Conservation (phyloP, 305 asterid genomes). For the Galium porrigens region DNA sequence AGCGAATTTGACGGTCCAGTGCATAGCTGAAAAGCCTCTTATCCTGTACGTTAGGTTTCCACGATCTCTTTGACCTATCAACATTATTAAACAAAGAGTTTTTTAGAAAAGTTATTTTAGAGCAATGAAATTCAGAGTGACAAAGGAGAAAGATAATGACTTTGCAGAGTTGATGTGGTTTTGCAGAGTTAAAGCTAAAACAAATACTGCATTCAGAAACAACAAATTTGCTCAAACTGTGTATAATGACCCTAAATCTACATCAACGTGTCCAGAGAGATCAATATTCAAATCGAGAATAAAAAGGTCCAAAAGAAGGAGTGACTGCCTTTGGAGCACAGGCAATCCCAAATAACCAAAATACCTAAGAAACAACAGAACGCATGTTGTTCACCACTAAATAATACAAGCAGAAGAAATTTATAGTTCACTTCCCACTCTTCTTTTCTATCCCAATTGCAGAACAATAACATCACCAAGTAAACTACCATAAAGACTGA, state of each 20-base stretch:
- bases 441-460: neutral
- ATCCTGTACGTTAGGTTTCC: conserved; percentile 91
- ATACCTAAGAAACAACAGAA: too few species aligned
- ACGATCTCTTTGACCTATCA: conserved; percentile 59
- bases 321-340: neutral
- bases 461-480: neutral
- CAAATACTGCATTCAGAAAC: neutral
- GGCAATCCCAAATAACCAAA: neutral
- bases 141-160: neutral
- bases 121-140: neutral
- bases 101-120: conserved; percentile 12
- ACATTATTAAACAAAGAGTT: conserved; percentile 16
- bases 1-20: conserved; percentile 64
- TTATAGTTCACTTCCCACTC: neutral
- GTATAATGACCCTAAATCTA: neutral
- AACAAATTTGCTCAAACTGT: neutral
- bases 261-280: neutral
- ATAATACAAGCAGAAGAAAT: neutral
- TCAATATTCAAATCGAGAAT: neutral
- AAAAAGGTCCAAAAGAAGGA: neutral
- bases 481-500: neutral
- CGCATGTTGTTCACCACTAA: too few species aligned
- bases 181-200: neutral
- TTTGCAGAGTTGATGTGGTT: neutral
- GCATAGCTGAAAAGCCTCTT: conserved; percentile 88